phyloP scores from a whole-genome alignment of 371 early-diverging fungal genomes.

The Sporodiniella umbellata region DNA sequence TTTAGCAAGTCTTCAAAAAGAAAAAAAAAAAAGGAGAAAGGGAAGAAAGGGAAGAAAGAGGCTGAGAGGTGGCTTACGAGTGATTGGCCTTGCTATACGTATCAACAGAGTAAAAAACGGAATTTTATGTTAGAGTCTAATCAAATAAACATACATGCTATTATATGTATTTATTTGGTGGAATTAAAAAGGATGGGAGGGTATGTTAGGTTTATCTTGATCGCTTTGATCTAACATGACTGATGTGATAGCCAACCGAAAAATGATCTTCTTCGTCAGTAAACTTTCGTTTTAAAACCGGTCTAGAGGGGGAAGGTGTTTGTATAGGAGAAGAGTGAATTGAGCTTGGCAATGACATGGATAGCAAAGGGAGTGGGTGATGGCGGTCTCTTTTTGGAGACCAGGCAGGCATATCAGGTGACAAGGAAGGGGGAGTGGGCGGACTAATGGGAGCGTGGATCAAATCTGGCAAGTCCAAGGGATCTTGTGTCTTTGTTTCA shows the following conservation, averaged over 20 bases:
- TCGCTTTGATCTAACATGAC: conserved; percentile 15
- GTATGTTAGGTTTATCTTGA: conserved; percentile 1
- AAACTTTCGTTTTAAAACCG: conserved; percentile 13
- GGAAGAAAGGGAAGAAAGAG: too few species aligned
- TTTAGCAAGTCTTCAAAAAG: too few species aligned
- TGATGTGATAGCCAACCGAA: conserved; percentile 11
- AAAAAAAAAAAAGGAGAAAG: too few species aligned
- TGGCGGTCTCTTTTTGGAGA: too few species aligned
- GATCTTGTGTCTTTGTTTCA: conserved; percentile 25
- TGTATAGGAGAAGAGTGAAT: conserved; percentile 41
- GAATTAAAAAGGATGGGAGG: too few species aligned
- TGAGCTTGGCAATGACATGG: conserved; percentile 40
- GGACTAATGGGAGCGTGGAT: background rate
- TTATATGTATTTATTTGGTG: too few species aligned
- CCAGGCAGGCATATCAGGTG: too few species aligned
- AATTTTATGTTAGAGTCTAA: too few species aligned
- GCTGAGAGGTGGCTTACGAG: too few species aligned
- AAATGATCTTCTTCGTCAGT: background rate
- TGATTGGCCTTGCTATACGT: too few species aligned
- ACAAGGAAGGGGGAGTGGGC: background rate
- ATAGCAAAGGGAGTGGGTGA: conserved; percentile 20
- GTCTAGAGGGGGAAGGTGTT: conserved; percentile 40
- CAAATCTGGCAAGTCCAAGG: conserved; percentile 5
- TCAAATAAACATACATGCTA: too few species aligned
- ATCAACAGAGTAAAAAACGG: too few species aligned